Evolutionary conservation across 345 rosid genomes (phyloP), one percentile per base, ranked within the genome.

Genomic region (Murraya koenigii): DNA sequence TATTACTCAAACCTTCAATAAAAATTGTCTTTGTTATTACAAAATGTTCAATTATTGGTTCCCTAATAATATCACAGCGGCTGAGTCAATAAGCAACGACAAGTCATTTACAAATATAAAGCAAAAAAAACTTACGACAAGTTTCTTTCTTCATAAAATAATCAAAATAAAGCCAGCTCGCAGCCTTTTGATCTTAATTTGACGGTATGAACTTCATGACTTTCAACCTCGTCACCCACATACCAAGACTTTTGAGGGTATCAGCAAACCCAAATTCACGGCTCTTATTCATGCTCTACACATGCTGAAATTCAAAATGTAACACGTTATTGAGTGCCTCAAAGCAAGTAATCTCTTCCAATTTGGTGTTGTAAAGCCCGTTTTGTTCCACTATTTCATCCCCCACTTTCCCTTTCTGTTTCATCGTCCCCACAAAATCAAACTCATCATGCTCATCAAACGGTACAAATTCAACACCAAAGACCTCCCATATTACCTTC

Each of bases 251-350:
- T 73, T 79, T 80, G 0, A 81, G 47, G 0, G 90, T 79, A 67
- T 85, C 61, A 0, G 59, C 72, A 47, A 54, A 69, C 0, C 84
- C 90, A 23, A 79, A 80, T 28, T 81, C 86, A 6, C 83, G 69
- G 60, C 90, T 79, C 81, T 87, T 85, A 15, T 75, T 86, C 93
- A 80, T 86, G 73, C 84, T 81, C 15, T 79, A 72, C 20, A 84
- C 86, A 64, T 82, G 87, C 75, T 87, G 88, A 35, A 85, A 76
- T 66, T 23, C n/a, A 11, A 84, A 81, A 69, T 81, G 63, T 44
- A 85, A 13, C 10, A 84, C 86, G 0, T 0, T 0, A 0, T 7
- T 5, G 1, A 85, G 63, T 1, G 86, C 85, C 3, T 49, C 80
- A n/a, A 69, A 49, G 66, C 86, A 79, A 7, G 85, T 59, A 1